phyloP scores from a whole-genome alignment of 352 stramenopile species.

The Pythium folliculosum region DNA sequence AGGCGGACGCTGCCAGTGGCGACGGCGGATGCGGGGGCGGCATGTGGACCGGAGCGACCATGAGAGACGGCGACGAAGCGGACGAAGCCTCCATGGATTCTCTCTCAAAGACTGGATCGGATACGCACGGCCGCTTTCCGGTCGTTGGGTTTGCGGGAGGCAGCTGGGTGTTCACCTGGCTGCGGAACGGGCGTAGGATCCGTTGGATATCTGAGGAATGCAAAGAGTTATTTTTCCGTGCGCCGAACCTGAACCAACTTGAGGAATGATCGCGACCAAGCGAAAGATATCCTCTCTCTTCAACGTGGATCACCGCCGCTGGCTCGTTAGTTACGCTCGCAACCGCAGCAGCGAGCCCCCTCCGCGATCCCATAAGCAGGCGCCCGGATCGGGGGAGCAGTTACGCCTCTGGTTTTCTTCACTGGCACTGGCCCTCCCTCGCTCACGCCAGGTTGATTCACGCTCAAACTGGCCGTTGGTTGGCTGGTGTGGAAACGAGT shows the following conservation, averaged over 20 bases:
- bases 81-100: not conserved
- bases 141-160: not conserved
- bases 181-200: slow-evolving; percentile 9
- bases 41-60: not conserved
- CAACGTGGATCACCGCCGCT: slow-evolving; percentile 20
- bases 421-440: not conserved
- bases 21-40: not conserved
- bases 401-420: slow-evolving; percentile 18
- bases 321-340: slow-evolving; percentile 24
- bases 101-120: slow-evolving; percentile 4
- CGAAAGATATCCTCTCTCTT: slow-evolving; percentile 32
- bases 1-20: not conserved
- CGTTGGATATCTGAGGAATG: slow-evolving; percentile 4
- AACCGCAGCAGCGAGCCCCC: not conserved
- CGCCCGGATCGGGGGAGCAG: slow-evolving; percentile 12
- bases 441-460: not conserved
- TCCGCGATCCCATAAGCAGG: slow-evolving; percentile 21
- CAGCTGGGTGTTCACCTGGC: not conserved
- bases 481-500: not conserved
- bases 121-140: not conserved
- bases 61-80: not conserved
- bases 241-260: slow-evolving; percentile 20
- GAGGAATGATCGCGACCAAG: slow-evolving; percentile 14
- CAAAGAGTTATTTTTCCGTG: not conserved
- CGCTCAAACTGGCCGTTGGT: not conserved